phyloP scores from a whole-genome alignment of 2,329 filamentous ascomycete species.

The Clonostachys rhizophaga region DNA sequence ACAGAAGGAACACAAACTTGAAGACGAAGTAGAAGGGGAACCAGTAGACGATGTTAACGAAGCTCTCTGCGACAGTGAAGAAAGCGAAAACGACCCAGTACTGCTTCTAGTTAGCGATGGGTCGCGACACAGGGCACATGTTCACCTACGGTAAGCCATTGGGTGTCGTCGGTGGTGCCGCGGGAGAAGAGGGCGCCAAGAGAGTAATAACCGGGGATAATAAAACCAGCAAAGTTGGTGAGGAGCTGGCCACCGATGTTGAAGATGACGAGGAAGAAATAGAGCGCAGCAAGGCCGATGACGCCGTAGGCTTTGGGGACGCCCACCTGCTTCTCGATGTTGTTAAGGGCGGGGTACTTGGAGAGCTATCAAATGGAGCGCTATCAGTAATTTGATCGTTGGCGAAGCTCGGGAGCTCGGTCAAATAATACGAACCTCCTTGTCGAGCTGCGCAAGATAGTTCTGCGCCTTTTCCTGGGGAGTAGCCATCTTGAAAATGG shows the following conservation, averaged over 20 bases:
- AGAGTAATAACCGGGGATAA: slow-evolving; percentile 82
- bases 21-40: slow-evolving; percentile 99
- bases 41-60: slow-evolving; percentile 85
- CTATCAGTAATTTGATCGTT: neutral
- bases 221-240: slow-evolving; percentile 81
- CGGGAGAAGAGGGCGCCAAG: slow-evolving; percentile 70
- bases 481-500: slow-evolving; percentile 57
- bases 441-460: slow-evolving; percentile 75
- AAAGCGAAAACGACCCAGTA: slow-evolving; percentile 87
- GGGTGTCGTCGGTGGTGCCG: slow-evolving; percentile 72
- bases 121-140: neutral
- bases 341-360: slow-evolving; percentile 79
- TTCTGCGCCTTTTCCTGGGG: slow-evolving; percentile 73
- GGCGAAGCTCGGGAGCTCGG: neutral
- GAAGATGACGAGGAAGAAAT: slow-evolving; percentile 90
- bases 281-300: slow-evolving; percentile 70
- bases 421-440: slow-evolving; percentile 57
- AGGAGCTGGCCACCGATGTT: slow-evolving; percentile 86
- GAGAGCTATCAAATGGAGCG: slow-evolving; percentile 56
- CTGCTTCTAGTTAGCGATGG: slow-evolving; percentile 30
- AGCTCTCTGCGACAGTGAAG: slow-evolving; percentile 79
- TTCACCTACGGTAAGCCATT: slow-evolving; percentile 66
- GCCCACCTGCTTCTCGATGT: slow-evolving; percentile 78
- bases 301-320: slow-evolving; percentile 83
- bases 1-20: slow-evolving; percentile 97